Percentiles rank a stretch among this genome's conserved stretches.
These are phyloP conservation scores for Neurospora tetrasperma DNA, from an alignment of 495 filamentous ascomycete species.

Conservation along the genomic window DNA sequence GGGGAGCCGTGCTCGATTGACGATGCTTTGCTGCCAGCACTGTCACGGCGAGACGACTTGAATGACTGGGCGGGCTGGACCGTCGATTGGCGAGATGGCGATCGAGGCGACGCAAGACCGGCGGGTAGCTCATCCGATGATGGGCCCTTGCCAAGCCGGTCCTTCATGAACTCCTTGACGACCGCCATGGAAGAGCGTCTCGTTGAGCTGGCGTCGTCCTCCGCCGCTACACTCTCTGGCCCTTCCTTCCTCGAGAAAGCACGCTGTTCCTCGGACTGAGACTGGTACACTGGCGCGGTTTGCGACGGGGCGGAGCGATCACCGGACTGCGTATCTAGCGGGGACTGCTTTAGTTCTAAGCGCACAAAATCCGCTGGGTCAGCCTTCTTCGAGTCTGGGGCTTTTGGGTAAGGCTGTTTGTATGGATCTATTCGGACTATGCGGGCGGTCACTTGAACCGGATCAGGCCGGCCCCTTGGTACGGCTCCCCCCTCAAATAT, in stretches of 20 bases:
- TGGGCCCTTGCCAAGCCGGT: slow-evolving; percentile 28
- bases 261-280: slow-evolving; percentile 22
- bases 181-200: slow-evolving; percentile 41
- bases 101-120: slow-evolving; percentile 24
- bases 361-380: slow-evolving; percentile 31
- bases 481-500: slow-evolving; percentile 35
- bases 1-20: slow-evolving; percentile 28
- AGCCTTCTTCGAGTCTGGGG: slow-evolving; percentile 24
- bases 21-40: slow-evolving; percentile 36
- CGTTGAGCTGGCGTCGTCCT: slow-evolving; percentile 18
- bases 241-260: not conserved
- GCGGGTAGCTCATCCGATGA: slow-evolving; percentile 29
- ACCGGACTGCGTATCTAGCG: slow-evolving; percentile 53
- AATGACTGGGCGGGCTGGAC: slow-evolving; percentile 24
- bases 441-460: slow-evolving; percentile 70
- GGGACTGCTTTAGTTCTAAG: slow-evolving; percentile 60
- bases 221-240: slow-evolving; percentile 8
- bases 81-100: slow-evolving; percentile 35
- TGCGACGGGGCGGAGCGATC: slow-evolving; percentile 11
- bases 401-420: slow-evolving; percentile 34
- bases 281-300: slow-evolving; percentile 3
- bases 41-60: slow-evolving; percentile 25
- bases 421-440: slow-evolving; percentile 52
- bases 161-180: slow-evolving; percentile 45
- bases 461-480: slow-evolving; percentile 45